Evolutionary conservation across 2,329 filamentous ascomycete genomes (phyloP), one percentile per base, ranked within the genome.

Genomic region (Claviceps paspali): DNA sequence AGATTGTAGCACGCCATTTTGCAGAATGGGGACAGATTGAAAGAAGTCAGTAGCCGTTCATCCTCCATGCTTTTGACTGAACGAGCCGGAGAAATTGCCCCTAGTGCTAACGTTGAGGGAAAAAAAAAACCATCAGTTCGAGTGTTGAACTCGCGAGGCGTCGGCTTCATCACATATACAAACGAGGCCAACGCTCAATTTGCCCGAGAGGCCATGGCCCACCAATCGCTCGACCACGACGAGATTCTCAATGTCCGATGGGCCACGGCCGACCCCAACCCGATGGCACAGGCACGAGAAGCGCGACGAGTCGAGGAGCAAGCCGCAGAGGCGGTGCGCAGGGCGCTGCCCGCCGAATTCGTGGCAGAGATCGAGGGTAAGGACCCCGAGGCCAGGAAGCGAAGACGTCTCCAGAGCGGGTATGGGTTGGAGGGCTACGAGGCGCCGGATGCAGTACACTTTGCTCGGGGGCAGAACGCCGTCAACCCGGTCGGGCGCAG

Each of bases 191-290:
- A 91, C 49, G 79, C 82, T 2, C 80, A 93, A 54, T 94, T 94
- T 49, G 86, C 86, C 3, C 88, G 88, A 54, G 86, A 94, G 57
- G 83, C 91, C 1, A 96, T 98, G 88, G 83, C 85, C 5, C 85
- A 95, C 53, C 91, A 98, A 61, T 76, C 77, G 1, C 66, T 98
- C 21, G 91, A 98, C 51, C 81, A 96, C 56, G 79, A 76, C 44
- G 91, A 98, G 60, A 79, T 95, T 17, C 64, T 98, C 19, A 98
- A 98, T 57, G 87, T 98, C 33, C 73, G 92, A 44, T 98, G 91
- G 91, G 91, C 91, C 29, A 98, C 91, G 0, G 82, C 85, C 6
- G 91, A 98, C 53, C 91, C 91, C 1, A 98, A 98, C 48, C 91
- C 91, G 0, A 79, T 91, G 65, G 86, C 88, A 2, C 85, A 94